Base-by-base conservation (phyloP, 208 protist species). In the Herpetomonas samuelpessoai region DNA sequence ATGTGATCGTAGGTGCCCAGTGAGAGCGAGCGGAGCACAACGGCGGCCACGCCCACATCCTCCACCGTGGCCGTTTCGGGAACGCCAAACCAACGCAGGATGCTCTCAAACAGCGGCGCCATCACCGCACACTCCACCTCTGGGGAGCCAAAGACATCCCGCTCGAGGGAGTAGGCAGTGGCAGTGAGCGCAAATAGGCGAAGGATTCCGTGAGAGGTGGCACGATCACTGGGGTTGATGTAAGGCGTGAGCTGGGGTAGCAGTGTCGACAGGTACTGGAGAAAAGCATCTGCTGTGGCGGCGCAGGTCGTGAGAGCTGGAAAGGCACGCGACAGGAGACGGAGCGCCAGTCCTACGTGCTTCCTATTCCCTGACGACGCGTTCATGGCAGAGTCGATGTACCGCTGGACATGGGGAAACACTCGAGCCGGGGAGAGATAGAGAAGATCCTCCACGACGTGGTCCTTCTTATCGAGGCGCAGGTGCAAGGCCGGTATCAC, bases 401-500 rank as follows among this genome's bases (percentile, higher is more conserved):
- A 84, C 30, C 44, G 49, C 16, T 39, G 28, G 27, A 9, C 26
- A 50, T 41, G 35, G 35, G 35, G 9, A 53, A 75, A 58, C 26
- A 79, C 69, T 1, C 52, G 53, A 30, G 57, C 18, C 6, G 83
- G 77, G 18, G 74, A 70, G 48, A 91, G 74, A 12, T 63, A 67
- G 14, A 74, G 41, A 18, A 91, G 77, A 0, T 62, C 28, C 0
- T 56, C 59, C 45, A 91, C 27, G 6, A 74, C 57, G 53, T 45
- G 46, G n/a, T 50, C 25, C 10, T 54, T 54, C 14, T 63, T 46
- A 0, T 51, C 25, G 16, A 73, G 39, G 9, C 70, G 63, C 14
- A 81, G 66, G 24, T 82, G 64, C 16, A 87, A 65, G 10, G 69
- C 53, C 0, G 77, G 55, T 35, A 85, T 57, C 14, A 81, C 39